Base-by-base conservation (phyloP, 2,329 filamentous ascomycete species). In the Botryotinia calthae region DNA sequence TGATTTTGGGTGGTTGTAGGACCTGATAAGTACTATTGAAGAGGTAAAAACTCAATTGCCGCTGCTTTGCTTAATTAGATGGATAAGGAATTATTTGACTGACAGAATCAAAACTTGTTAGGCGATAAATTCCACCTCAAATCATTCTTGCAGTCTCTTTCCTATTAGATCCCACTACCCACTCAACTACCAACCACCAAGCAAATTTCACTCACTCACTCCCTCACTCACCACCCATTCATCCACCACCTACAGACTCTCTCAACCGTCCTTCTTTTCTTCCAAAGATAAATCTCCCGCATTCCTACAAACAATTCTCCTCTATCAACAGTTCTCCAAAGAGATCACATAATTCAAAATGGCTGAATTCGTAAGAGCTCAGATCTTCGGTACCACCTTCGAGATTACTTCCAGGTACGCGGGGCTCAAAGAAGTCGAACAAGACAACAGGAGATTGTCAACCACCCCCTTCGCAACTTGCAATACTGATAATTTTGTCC, bases 371-470 rank as follows among this genome's bases (percentile, higher is more conserved):
- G 94, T 99, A 82, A 93, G 96, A 85, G 95, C 95, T 82, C 95
- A 98, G 88, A 98, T 99, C 84, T 99, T 99, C 82, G 96, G 96
- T 83, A 99, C 96, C 76, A 98, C 96, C 79, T 99, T 99, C 82
- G 96, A 99, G 89, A 98, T 98, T 85, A 99, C 96, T 79, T 98
- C 95, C 85, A 93, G 96, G 94, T 98, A 89, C 76, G 81, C 73
- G 73, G 76, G 75, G 76, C 71, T 54, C 59, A 71, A 72, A 64
- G 59, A 61, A 54, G 22, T 54, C 56, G 44, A 59, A 5, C 28
- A 16, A 42, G 16, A 44, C 12, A 48, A n/a, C 34, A 31, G 28
- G 31, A n/a, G 46, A 61, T 37, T 73, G 67, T 66, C 74, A 71
- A 65, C 68, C 71, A 73, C 71, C 61, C 58, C 74, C 40, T 72